Evolutionary conservation across 2,329 filamentous ascomycete species (phyloP), one percentile per base, ranked within the genome.

Genomic region (Claviceps cyperi): DNA sequence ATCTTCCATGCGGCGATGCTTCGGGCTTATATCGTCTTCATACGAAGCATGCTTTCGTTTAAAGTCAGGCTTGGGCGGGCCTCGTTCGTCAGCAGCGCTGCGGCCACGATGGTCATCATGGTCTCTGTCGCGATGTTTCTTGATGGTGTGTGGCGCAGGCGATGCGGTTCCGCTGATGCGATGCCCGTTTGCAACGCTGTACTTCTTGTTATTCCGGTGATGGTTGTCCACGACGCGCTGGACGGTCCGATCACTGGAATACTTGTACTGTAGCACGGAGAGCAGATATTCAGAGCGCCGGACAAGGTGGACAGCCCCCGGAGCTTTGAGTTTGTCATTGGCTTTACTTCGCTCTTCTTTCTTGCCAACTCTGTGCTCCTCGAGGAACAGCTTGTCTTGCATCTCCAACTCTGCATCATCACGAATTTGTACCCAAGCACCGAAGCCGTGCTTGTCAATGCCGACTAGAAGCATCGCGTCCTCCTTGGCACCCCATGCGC

Each of bases 331-430:
- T 54, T 83, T 82, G 51, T 83, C 84, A 17, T 87, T 83, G 15
- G 72, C 79, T 60, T 88, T 87, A 60, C 75, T 85, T 37, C 92
- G 84, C 65, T 96, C 89, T 60, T 92, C 90, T 64, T 97, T 97
- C 69, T 94, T 92, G 65, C 94, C 92, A 17, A 97, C 91, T n/a
- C 91, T 85, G 64, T 97, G 90, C 66, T 98, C 94, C 63, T 98
- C 92, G 1, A 98, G 71, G 69, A 94, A 98, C 63, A 97, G 86
- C 62, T 96, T 97, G 59, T 95, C 89, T 1, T 73, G 71, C 70
- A 98, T 82, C 8, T 81, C 85, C 21, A 98, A 78, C 35, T 96
- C 89, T 1, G 79, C 70, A 61, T 98, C 92, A 58, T 98, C 92
- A 6, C 92, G 83, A 59, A 98, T 97, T 58, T 90, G 84, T 1